These are phyloP conservation scores for Hygrophoropsis aurantiaca DNA, from an alignment of 768 basidiomycete genomes.

Conservation along the genomic window DNA sequence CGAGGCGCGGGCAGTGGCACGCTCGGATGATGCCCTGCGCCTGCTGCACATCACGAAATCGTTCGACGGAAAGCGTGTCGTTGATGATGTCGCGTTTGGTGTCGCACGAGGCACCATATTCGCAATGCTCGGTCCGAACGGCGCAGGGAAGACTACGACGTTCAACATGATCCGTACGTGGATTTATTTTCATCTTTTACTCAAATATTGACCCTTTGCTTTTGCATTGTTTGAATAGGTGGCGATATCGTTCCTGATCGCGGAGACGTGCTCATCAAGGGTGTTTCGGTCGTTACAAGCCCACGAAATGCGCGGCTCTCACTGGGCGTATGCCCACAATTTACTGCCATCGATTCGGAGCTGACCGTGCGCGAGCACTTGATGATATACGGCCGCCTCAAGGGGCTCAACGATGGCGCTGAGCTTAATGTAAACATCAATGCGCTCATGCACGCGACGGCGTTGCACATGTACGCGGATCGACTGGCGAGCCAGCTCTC, in stretches of 20 bases:
- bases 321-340: constrained; percentile 82
- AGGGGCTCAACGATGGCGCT: constrained; percentile 56
- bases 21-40: constrained; percentile 57
- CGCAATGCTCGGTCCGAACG: constrained; percentile 78
- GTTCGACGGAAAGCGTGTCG: constrained; percentile 55
- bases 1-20: constrained; percentile 49
- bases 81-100: constrained; percentile 73
- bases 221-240: too few relatives aligned
- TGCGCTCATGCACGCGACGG: constrained; percentile 56
- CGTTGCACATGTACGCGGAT: constrained; percentile 60
- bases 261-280: constrained; percentile 70
- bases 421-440: constrained; percentile 57
- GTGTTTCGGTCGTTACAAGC: constrained; percentile 61
- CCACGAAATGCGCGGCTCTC: constrained; percentile 64
- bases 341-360: constrained; percentile 79
- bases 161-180: constrained; percentile 77
- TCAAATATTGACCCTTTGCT: too few relatives aligned
- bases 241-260: constrained; percentile 66
- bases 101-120: constrained; percentile 64
- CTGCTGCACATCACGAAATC: constrained; percentile 64
- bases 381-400: constrained; percentile 67
- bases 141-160: constrained; percentile 81
- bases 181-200: neutral
- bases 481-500: constrained; percentile 73
- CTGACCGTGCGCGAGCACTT: constrained; percentile 79